These are phyloP conservation scores for Cladobotryum protrusum DNA, from an alignment of 2,329 filamentous ascomycete genomes.

Conservation along the genomic window DNA sequence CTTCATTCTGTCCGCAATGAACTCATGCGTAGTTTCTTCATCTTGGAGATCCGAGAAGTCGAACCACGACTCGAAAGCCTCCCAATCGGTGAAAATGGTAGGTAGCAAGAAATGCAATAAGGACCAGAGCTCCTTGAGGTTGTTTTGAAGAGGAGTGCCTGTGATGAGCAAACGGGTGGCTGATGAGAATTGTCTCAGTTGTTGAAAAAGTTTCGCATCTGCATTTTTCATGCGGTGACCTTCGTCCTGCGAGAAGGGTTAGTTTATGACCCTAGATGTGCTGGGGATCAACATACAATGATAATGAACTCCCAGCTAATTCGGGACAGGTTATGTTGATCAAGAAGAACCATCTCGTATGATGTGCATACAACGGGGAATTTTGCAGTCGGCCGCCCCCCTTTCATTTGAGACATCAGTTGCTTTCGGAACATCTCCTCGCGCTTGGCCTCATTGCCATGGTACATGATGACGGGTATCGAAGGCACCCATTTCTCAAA, in stretches of 20 bases:
- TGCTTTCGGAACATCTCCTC: slow-evolving; percentile 65
- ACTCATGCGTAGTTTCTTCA: slow-evolving; percentile 68
- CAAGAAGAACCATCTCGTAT: slow-evolving; percentile 93
- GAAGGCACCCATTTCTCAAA: slow-evolving; percentile 84
- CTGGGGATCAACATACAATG: slow-evolving; percentile 49
- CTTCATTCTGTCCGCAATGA: slow-evolving; percentile 67
- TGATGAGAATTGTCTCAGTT: slow-evolving; percentile 81
- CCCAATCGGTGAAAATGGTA: slow-evolving; percentile 86
- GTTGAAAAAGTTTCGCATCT: slow-evolving; percentile 84
- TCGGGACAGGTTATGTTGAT: slow-evolving; percentile 71
- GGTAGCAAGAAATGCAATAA: slow-evolving; percentile 89
- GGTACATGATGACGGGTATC: slow-evolving; percentile 86
- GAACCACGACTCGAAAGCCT: slow-evolving; percentile 93
- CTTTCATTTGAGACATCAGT: slow-evolving; percentile 63
- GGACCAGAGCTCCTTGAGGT: slow-evolving; percentile 91
- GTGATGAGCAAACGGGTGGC: slow-evolving; percentile 90
- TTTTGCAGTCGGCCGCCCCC: slow-evolving; percentile 49
- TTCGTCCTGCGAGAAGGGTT: slow-evolving; percentile 58
- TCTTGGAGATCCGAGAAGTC: slow-evolving; percentile 92
- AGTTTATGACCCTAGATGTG: slow-evolving; percentile 12
- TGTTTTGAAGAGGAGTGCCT: slow-evolving; percentile 92
- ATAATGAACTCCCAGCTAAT: slow-evolving; percentile 98
- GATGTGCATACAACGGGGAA: slow-evolving; percentile 93
- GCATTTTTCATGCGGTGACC: slow-evolving; percentile 97
- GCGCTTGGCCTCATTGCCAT: slow-evolving; percentile 75